Base-by-base conservation (phyloP, 164 flowering plant genomes). In the Santalum album region DNA sequence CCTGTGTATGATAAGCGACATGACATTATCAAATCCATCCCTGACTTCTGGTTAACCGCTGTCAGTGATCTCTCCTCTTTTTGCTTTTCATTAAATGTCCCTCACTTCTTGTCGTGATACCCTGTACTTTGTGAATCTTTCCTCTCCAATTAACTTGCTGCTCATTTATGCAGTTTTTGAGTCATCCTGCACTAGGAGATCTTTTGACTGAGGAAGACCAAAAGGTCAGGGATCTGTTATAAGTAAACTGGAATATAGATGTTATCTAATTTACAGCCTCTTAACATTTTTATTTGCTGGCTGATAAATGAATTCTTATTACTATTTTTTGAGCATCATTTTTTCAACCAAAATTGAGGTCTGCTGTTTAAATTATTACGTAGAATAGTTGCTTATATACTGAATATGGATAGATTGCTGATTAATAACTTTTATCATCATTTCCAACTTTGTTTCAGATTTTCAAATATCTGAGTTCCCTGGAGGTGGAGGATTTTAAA, bases 401-500 rank as follows among this genome's bases (percentile, higher is more conserved):
- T 12, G 16, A 15, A n/a, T 6, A 46, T 20, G 50, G 4, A n/a
- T n/a, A 46, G 18, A 2, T 20, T 23, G 10, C 23, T n/a, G 4
- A 11, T 23, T 23, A 5, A 4, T 20, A 29, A 12, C 25, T 35
- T 43, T 3, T 29, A 49, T 55, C n/a, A 15, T n/a, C 22, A 0
- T 50, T 25, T 49, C 17, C 39, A 48, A 23, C 19, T 32, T 21
- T 9, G 35, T 62, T 44, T 34, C 55, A 90, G 98, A 76, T 91
- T 51, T 88, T 91, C 69, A 88, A 81, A 75, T 62, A 79, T 66
- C 55, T 91, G 23, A 67, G 51, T 50, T 82, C 90, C n/a, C 65
- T 91, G 36, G 92, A 91, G 53, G 98, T 91, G 49, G 87, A 76
- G 62, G 96, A 91, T 61, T 79, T 60, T 39, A 84, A 86, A 57